Conservation (phyloP, 192 early-diverging fungal species). For the Backusella sp. region DNA sequence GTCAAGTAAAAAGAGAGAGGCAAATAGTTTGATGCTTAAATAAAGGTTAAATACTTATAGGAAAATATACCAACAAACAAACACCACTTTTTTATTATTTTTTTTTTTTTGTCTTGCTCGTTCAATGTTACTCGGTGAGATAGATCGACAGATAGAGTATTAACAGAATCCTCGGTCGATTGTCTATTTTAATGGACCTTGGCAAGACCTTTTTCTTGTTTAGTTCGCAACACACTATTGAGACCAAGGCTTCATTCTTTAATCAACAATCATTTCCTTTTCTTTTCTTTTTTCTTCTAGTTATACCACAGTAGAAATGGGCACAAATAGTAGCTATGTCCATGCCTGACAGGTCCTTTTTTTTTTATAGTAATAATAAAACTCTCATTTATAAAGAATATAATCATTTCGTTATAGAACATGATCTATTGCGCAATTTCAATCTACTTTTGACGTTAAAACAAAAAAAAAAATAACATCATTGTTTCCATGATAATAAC, state of each 20-base stretch:
- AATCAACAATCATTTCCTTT: too few relatives aligned
- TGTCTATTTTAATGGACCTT: background rate
- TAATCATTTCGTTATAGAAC: too few relatives aligned
- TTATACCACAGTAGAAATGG: too few relatives aligned
- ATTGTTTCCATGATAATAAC: background rate
- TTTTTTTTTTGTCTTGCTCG: background rate
- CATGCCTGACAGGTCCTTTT: too few relatives aligned
- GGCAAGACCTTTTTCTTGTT: background rate
- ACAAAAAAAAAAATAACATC: background rate
- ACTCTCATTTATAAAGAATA: too few relatives aligned
- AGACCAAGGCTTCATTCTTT: too few relatives aligned
- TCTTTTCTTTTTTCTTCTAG: too few relatives aligned
- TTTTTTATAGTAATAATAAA: too few relatives aligned
- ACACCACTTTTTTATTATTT: background rate
- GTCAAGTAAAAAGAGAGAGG: background rate
- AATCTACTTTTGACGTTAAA: background rate
- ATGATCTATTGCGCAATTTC: too few relatives aligned
- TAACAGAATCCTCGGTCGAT: background rate
- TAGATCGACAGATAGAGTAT: background rate
- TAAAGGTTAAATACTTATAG: background rate
- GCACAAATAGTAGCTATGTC: too few relatives aligned
- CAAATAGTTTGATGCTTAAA: background rate
- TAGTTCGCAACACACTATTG: too few relatives aligned
- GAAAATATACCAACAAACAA: background rate
- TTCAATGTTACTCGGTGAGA: background rate